phyloP scores from a whole-genome alignment of 2,329 filamentous ascomycete genomes.

The Cladosporium sphaerospermum region DNA sequence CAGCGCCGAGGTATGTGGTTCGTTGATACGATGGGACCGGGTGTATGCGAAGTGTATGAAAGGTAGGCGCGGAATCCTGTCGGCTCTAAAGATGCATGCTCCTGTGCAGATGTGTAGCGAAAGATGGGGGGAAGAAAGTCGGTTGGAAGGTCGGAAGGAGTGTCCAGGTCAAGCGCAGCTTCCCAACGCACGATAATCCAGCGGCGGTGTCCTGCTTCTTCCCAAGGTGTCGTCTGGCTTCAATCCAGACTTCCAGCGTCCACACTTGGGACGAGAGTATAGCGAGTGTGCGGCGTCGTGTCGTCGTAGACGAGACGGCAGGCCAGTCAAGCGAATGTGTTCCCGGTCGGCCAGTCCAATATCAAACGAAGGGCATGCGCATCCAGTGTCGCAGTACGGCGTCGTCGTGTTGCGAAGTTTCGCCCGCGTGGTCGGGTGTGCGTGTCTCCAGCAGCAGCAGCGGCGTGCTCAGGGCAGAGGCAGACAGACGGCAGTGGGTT shows the following conservation, averaged over 20 bases:
- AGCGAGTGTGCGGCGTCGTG: constrained; percentile 10
- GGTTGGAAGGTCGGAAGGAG: constrained; percentile 2
- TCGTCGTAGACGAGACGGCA: background rate
- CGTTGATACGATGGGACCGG: constrained; percentile 1
- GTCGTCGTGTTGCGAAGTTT: background rate
- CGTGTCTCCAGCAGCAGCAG: constrained; percentile 1
- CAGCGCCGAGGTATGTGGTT: constrained; percentile 11
- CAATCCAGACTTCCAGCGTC: constrained; percentile 6
- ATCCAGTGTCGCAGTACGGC: constrained; percentile 9
- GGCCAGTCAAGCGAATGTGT: constrained; percentile 5
- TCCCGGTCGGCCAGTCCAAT: constrained; percentile 2
- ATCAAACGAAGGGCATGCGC: constrained; percentile 11
- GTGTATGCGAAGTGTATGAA: constrained; percentile 1
- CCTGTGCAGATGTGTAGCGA: background rate
- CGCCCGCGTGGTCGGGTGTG: background rate
- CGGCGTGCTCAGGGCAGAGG: background rate
- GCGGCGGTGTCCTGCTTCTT: background rate
- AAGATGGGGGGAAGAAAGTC: background rate
- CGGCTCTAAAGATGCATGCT: constrained; percentile 8
- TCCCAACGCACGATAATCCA: background rate
- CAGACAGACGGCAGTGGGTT: background rate
- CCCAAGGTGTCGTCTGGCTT: background rate
- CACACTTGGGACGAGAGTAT: background rate
- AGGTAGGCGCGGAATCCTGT: constrained; percentile 9
- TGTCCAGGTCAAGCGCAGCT: constrained; percentile 4